Base-by-base conservation (phyloP, 768 basidiomycete species). In the Amanita rimosa region DNA sequence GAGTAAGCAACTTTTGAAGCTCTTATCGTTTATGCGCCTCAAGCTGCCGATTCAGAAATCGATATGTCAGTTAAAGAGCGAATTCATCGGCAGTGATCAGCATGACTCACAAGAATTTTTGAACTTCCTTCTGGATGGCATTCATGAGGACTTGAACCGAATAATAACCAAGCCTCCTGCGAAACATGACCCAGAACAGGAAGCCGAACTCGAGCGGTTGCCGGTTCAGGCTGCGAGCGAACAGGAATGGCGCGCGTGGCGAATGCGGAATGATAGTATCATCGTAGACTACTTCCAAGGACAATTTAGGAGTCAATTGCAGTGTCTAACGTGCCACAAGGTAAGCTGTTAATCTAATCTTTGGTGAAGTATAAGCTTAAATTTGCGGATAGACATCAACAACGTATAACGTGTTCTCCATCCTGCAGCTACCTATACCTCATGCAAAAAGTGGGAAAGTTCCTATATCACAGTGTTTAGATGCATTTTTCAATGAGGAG, bases 101-200 rank as follows among this genome's bases (percentile, higher is more conserved):
- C 95, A 99, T 57, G 95, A 99, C 64, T 93, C 93, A 17, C 96
- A 98, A 64, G 95, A 99, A 66, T 96, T 98, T 64, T 71, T 99
- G 35, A 87, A 81, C 19, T 94, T 95, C 70, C 73, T 99, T 22
- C 73, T 99, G 48, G 96, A 98, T 59, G 89, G 87, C 13, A 78
- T 92, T 22, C 88, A 93, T 58, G 91, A 94, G 58, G 88, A 91
- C 60, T 71, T 93, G 44, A 92, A 92, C 59, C 77, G 88, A 13
- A 70, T 97, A 17, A 71, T 93, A 46, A 64, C 75, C n/a, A 87
- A 84, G 56, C 84, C 84, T 3, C 63, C 68, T 4, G 69, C 76
- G 42, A 75, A 76, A 31, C 70, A 75, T 3, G 85, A 85, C 7
- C 79, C 87, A 0, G 83, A 85, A 58, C 76, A 85, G 49, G 96